These are phyloP conservation scores for Ogataea saltuana DNA, from an alignment of 805 yeast species.

Conservation along the genomic window DNA sequence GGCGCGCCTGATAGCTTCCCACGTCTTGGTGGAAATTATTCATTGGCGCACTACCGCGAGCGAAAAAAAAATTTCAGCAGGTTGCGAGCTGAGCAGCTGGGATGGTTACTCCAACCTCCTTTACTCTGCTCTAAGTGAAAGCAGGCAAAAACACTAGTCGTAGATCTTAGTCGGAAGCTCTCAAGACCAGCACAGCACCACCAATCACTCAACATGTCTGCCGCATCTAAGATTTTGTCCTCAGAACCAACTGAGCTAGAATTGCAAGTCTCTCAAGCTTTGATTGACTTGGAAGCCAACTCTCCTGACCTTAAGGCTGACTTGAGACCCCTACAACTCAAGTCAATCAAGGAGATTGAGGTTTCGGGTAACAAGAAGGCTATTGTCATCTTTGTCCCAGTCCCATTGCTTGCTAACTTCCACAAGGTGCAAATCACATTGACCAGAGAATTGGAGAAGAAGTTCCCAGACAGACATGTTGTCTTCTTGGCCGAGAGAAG, in stretches of 20 bases:
- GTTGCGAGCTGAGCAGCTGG: background rate
- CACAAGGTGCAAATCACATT: slow-evolving; percentile 97
- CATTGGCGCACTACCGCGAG: slow-evolving; percentile 6
- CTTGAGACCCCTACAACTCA: slow-evolving; percentile 97
- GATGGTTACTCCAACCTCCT: too few species aligned
- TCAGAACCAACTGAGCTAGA: slow-evolving; percentile 97
- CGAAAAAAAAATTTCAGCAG: slow-evolving; percentile 5
- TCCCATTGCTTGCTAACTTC: slow-evolving; percentile 87
- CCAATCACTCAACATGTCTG: slow-evolving; percentile 68
- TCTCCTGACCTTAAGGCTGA: slow-evolving; percentile 97
- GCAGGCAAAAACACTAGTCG: background rate
- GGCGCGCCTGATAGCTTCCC: too few species aligned
- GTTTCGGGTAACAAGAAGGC: slow-evolving; percentile 99
- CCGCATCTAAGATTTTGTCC: slow-evolving; percentile 92
- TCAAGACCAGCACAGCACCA: slow-evolving; percentile 6
- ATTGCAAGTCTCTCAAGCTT: slow-evolving; percentile 99
- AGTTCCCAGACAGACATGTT: slow-evolving; percentile 99
- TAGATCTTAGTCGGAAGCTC: background rate
- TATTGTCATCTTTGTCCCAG: slow-evolving; percentile 96
- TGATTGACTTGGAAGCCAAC: slow-evolving; percentile 89
- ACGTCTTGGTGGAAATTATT: background rate
- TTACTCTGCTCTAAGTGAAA: slow-evolving; percentile 1
- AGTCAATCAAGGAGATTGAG: slow-evolving; percentile 97
- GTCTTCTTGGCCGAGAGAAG: slow-evolving; percentile 99
- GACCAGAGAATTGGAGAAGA: slow-evolving; percentile 99